Evolutionary conservation across 2,329 filamentous ascomycete genomes (phyloP), one percentile per base, ranked within the genome.

Genomic region (Sporothrix humicola): DNA sequence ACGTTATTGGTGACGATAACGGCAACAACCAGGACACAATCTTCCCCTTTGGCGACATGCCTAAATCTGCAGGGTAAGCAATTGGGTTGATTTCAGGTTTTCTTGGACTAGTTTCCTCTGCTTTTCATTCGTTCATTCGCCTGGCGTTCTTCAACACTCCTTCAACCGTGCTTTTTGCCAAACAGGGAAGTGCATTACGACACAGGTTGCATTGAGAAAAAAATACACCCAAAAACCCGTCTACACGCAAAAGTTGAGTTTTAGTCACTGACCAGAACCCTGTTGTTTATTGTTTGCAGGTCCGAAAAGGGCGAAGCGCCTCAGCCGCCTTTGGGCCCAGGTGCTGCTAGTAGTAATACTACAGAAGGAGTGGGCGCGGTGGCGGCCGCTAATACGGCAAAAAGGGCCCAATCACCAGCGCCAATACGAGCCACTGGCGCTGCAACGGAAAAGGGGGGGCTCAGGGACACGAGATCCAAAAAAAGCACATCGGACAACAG

Each of bases 351-450:
- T 26, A 26, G 23, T 26, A 26, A 26, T 26, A 7, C 52, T 37
- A 37, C 31, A 37, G 31, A 37, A 37, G 31, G 31, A 63, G 58
- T 63, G 31, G 61, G 61, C 44, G 59, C 50, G 42, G 73, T 50
- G 48, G 48, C 17, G 37, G 23, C 58, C 61, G 68, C 74, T 50
- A 65, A 26, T 37, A 63, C 72, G 59, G 52, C 63, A 63, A 44
- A 26, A 50, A 69, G 20, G 26, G 59, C 63, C 75, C 75, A 76
- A 74, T 77, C 70, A 72, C 63, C 61, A 31, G 48, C 56, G 3
- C 48, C 71, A 71, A 73, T 68, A 74, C 73, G 73, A 75, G 73
- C 61, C 73, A 68, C 73, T 26, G 37, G 52, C 56, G 61, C 69
- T 73, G 71, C 74, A 71, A 15, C 61, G 12, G 58, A 75, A 71